Evolutionary conservation across 352 stramenopile genomes (phyloP), one percentile per base, ranked within the genome.

Genomic region (Aphanomyces invadans): DNA sequence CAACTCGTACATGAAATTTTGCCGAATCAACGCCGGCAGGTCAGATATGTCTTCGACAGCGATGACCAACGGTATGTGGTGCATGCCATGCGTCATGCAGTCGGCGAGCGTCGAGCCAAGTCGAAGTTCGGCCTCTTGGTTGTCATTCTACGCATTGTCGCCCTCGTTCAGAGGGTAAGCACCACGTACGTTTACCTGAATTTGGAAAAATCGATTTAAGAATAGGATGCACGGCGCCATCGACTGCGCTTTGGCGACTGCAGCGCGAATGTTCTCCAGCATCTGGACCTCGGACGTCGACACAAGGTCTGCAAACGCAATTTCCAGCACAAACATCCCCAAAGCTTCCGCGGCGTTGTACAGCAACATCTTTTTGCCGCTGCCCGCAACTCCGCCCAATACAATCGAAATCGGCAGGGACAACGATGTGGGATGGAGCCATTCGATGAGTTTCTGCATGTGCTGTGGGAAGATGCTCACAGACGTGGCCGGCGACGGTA

Each of bases 1-100:
- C 63, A 91, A 73, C 44, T 91, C 81, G 53, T 94, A 92, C 45
- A 91, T 65, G 56, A 94, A 92, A 32, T 80, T 85, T 62, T 91
- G 78, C 28, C 83, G 83, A 39, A 94, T 80, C 49, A 89, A 89
- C 69, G 89, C 89, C 5, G 83, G 83, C 3, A 93, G 77, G 55
- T 91, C 85, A 10, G 70, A 83, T 38, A 86, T 71, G 44, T 93
- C 81, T 71, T 93, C 85, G 11, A 90, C 80, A 23, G 79, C 87
- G 12, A 81, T 82, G n/a, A 93, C 75, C 17, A 93, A 63, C 12
- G 85, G 84, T 39, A 89, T 83, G 33, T 73, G 88, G 54, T 76
- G 65, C 4, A 74, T 69, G 26, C 75, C 65, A 23, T 67, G 46
- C 29, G 63, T 77, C 48, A 92, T 78, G 38, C 81, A 90, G 64